Evolutionary conservation across 257 asterid species (phyloP).

Genomic region (Solanum ossicruentum): DNA sequence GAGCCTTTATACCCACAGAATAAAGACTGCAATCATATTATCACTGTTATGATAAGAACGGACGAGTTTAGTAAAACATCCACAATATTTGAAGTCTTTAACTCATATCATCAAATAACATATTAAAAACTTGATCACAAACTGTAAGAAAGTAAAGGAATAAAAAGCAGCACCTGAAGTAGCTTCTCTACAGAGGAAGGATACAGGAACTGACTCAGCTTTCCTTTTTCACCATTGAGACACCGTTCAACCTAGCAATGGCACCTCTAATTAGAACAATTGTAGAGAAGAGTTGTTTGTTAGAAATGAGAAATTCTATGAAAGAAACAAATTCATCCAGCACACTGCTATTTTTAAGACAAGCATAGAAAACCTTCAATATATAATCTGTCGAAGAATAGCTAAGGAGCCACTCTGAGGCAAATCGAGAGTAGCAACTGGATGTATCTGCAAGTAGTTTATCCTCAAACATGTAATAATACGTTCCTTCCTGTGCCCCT

Average conservation of each 20-base stretch:
- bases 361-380: neutral
- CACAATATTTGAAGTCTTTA: neutral
- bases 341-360: neutral
- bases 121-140: neutral
- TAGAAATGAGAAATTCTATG: neutral
- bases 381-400: constrained; percentile 7
- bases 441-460: constrained; percentile 6
- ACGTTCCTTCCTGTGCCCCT: neutral
- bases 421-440: neutral
- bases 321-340: neutral
- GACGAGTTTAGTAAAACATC: neutral
- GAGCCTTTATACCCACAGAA: neutral
- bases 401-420: constrained; percentile 5
- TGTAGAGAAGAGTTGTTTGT: neutral
- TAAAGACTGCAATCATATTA: neutral
- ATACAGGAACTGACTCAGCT: neutral
- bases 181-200: constrained; percentile 8
- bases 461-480: constrained; percentile 3
- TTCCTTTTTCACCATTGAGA: constrained; percentile 4
- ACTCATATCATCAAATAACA: neutral
- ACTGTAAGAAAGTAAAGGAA: neutral
- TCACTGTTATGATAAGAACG: neutral
- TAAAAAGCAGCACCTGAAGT: neutral
- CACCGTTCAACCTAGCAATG: constrained; percentile 1
- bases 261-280: neutral